Evolutionary conservation across 179 eudicot genomes (phyloP).

Genomic region (Spergularia azorica): DNA sequence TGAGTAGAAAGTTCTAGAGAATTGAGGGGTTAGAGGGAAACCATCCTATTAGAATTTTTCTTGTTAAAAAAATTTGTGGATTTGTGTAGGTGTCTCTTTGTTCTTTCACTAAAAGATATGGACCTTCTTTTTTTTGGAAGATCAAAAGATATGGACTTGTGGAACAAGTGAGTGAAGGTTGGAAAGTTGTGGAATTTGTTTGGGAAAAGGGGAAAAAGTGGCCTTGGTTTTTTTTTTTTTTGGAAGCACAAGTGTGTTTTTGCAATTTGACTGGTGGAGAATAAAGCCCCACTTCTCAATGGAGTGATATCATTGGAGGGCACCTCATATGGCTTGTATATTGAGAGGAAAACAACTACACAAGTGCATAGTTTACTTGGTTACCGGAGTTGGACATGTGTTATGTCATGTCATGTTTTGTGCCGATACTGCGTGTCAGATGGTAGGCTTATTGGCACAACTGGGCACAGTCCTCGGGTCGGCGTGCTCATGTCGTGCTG

Average conservation of each 20-base stretch:
- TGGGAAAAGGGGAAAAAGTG: background rate
- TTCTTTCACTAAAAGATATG: background rate
- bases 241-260: background rate
- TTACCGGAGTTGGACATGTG: no score
- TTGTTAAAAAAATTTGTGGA: constrained; percentile 16
- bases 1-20: constrained; percentile 34
- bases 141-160: no score
- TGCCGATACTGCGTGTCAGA: no score
- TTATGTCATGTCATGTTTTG: no score
- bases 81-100: constrained; percentile 23
- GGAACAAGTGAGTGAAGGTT: constrained; percentile 13
- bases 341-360: constrained; percentile 18
- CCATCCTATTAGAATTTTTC: background rate
- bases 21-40: constrained; percentile 20
- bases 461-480: no score
- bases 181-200: constrained; percentile 35
- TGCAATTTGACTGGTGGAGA: constrained; percentile 33
- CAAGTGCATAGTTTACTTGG: background rate
- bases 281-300: constrained; percentile 18
- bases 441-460: no score
- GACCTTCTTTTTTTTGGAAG: no score
- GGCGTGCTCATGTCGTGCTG: no score
- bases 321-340: constrained; percentile 14
- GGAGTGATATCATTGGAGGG: constrained; percentile 16
- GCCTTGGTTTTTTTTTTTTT: constrained; percentile 1